Conservation (phyloP, 352 stramenopile species). For the Pythium guiyangense region DNA sequence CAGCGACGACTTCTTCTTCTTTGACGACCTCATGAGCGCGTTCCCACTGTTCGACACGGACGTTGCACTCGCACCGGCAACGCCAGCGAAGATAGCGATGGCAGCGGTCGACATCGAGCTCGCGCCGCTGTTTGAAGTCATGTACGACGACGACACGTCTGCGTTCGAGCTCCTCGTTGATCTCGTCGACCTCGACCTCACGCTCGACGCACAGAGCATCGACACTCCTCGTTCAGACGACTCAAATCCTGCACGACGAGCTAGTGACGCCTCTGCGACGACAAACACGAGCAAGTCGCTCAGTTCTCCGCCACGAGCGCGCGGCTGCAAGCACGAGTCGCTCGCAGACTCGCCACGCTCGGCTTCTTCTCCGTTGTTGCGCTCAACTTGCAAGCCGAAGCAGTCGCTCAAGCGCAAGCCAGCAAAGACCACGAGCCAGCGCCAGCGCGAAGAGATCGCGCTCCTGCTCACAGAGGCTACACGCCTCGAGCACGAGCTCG, state of each 20-base stretch:
- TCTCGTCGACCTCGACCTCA: constrained; percentile 3
- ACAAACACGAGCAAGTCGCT: too few species aligned
- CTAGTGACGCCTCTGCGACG: too few species aligned
- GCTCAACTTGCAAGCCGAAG: background rate
- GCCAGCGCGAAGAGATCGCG: constrained; percentile 6
- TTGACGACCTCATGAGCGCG: background rate
- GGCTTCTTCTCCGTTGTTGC: too few species aligned
- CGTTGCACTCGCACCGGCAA: background rate
- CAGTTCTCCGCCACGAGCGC: too few species aligned
- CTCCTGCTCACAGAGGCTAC: background rate
- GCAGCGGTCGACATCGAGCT: background rate
- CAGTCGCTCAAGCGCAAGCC: background rate
- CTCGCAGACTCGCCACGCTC: too few species aligned
- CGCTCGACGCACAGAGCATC: background rate
- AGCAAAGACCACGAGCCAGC: constrained; percentile 5
- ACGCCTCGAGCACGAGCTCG: background rate
- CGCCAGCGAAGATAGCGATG: background rate
- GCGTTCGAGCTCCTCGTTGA: background rate
- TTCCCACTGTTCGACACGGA: background rate
- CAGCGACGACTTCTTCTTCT: too few species aligned
- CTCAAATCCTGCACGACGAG: too few species aligned
- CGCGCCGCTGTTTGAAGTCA: background rate
- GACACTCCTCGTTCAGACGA: background rate
- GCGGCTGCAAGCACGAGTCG: too few species aligned
- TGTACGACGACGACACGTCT: constrained; percentile 1